Evolutionary conservation across 1,139 yeast genomes (phyloP), one percentile per base, ranked within the genome.

Genomic region (Geotrichum phurueaensis): DNA sequence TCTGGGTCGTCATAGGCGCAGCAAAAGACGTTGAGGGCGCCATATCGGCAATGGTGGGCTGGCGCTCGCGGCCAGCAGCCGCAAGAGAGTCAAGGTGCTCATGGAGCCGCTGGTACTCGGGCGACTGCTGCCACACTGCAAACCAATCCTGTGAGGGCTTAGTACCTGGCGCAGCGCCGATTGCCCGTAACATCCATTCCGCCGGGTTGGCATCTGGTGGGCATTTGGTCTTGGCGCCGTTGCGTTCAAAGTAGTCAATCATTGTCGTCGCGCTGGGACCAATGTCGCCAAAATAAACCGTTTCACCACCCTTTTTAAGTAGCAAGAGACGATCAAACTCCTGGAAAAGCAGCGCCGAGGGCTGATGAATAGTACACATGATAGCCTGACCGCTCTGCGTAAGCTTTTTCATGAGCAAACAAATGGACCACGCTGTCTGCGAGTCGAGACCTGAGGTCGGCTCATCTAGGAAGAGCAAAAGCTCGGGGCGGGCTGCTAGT

Each of bases 391-490:
- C 92, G 65, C 84, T 84, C 69, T 82, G 77, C 22, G 90, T 86
- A 60, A 86, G 78, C 71, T 83, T 84, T 72, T 87, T 80, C 81
- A 86, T 81, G 71, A 87, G 78, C 69, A 84, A 83, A 71, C 87
- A 84, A 67, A 86, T 83, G 31, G 90, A 82, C 92, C 92, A 86
- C 12, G 95, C 92, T 61, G 95, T 85, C 74, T 87, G 94, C 18
- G 96, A 87, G 71, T 88, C 96, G 66, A 88, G 78, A 68, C 96
- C 96, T 7, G 96, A 87, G 25, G 96, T 89, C 12, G 96, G 96
- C 71, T 89, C 96, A 75, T 88, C 96, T 69, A 88, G 79, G 74
- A 88, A 88, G 59, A 88, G 76, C 63, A 89, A 76, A 59, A 89
- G 78, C 64, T 85, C 84, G 6, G 96, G 96, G 71, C 86, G 88